Conservation (phyloP, 1,284 basidiomycete species). For the Ganoderma meredithae region DNA sequence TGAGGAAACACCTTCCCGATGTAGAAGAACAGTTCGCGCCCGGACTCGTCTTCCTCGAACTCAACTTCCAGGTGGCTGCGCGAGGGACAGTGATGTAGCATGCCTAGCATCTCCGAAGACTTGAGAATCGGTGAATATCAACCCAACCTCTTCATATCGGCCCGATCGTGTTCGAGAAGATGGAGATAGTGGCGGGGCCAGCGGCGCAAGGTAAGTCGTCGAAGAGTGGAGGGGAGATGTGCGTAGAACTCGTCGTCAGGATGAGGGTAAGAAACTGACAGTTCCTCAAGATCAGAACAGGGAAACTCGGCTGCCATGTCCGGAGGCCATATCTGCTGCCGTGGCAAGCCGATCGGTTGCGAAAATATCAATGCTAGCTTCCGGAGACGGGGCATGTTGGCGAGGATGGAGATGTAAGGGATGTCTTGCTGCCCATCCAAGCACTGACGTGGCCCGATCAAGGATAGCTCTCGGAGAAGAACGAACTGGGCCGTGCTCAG, state of each 20-base stretch:
- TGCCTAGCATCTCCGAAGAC: neutral
- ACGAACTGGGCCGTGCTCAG: neutral
- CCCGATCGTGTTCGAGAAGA: neutral
- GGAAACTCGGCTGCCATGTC: neutral
- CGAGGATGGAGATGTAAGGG: neutral
- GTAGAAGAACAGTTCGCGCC: neutral
- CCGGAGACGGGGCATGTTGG: neutral
- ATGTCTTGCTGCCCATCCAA: neutral
- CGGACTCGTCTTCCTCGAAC: neutral
- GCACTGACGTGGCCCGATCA: neutral
- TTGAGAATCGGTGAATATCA: conserved; percentile 4
- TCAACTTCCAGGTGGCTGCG: neutral
- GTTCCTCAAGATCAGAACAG: neutral
- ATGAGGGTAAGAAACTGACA: conserved; percentile 11
- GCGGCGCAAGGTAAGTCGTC: neutral
- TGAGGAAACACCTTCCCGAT: neutral
- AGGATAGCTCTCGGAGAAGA: neutral
- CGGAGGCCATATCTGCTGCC: neutral
- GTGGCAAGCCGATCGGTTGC: neutral
- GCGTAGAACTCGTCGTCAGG: conserved; percentile 11
- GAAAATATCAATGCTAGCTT: neutral
- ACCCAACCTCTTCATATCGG: neutral
- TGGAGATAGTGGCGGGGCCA: conserved; percentile 15
- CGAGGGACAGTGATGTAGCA: neutral
- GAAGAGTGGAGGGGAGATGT: neutral